Conservation (phyloP, 371 early-diverging fungal species). For the Syncephalastrum monosporum region DNA sequence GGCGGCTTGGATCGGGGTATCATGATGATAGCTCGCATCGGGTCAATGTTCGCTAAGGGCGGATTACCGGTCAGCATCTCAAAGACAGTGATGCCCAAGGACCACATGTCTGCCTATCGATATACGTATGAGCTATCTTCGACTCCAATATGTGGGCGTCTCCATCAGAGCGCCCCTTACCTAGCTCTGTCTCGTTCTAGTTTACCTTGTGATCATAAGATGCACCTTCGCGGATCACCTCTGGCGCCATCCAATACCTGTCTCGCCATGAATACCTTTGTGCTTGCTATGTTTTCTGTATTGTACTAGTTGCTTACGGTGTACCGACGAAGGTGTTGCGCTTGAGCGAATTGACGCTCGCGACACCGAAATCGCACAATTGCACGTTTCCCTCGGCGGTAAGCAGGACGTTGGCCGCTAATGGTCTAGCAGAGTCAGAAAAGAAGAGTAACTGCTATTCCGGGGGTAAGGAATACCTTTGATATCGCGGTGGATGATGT, state of each 20-base stretch:
- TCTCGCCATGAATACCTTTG: conserved; percentile 20
- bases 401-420: conserved; percentile 89
- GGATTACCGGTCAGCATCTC: conserved; percentile 96
- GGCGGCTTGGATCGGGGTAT: conserved; percentile 81
- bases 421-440: not conserved
- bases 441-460: not conserved
- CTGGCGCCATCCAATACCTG: conserved; percentile 89
- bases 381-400: conserved; percentile 92
- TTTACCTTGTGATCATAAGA: conserved; percentile 74
- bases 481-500: conserved; percentile 96
- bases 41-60: conserved; percentile 91
- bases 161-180: conserved; percentile 4
- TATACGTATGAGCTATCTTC: not conserved
- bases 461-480: conserved; percentile 67
- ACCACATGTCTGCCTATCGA: conserved; percentile 83
- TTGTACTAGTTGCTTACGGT: conserved; percentile 46
- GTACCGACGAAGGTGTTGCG: conserved; percentile 90
- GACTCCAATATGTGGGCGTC: not conserved
- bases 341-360: conserved; percentile 70
- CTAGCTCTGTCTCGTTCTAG: not conserved
- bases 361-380: conserved; percentile 93
- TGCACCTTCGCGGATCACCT: conserved; percentile 82
- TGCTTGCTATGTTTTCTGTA: too few relatives aligned
- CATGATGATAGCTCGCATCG: conserved; percentile 85
- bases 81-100: conserved; percentile 94